A percentile compares a stretch with the other conserved stretches of the same genome.
phyloP scores from a whole-genome alignment of 2,329 filamentous ascomycete genomes.

The Xenosphaeropsis pyriputrescens region DNA sequence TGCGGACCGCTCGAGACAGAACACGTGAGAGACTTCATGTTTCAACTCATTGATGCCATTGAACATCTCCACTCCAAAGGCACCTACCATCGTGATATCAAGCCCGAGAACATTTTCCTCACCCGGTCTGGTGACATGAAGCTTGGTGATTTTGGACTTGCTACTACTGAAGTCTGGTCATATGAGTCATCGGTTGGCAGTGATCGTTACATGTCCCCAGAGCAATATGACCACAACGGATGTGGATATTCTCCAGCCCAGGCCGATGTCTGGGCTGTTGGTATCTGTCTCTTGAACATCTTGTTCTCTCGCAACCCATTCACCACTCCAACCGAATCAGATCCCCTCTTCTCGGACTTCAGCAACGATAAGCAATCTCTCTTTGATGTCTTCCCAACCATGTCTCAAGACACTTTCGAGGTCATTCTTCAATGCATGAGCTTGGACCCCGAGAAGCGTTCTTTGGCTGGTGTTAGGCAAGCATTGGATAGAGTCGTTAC shows the following conservation, averaged over 20 bases:
- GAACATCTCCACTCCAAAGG: slow-evolving; percentile 83
- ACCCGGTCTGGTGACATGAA: slow-evolving; percentile 81
- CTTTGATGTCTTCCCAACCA: slow-evolving; percentile 95
- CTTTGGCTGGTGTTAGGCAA: slow-evolving; percentile 61
- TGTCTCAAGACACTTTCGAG: slow-evolving; percentile 97
- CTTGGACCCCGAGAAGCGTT: slow-evolving; percentile 79
- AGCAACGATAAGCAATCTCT: slow-evolving; percentile 85
- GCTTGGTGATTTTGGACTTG: slow-evolving; percentile 89
- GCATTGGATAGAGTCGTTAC: slow-evolving; percentile 68
- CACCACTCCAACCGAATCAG: slow-evolving; percentile 75
- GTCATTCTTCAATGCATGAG: slow-evolving; percentile 84
- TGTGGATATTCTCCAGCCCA: slow-evolving; percentile 84
- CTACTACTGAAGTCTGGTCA: slow-evolving; percentile 80
- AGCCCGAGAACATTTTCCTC: slow-evolving; percentile 98
- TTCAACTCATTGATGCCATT: slow-evolving; percentile 80
- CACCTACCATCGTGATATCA: slow-evolving; percentile 95
- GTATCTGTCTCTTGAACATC: slow-evolving; percentile 91
- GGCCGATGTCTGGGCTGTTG: slow-evolving; percentile 94
- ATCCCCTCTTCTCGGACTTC: slow-evolving; percentile 87
- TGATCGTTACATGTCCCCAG: slow-evolving; percentile 97
- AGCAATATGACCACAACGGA: slow-evolving; percentile 84
- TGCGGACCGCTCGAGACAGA: slow-evolving; percentile 87
- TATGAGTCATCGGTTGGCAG: slow-evolving; percentile 90
- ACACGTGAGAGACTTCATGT: slow-evolving; percentile 94
- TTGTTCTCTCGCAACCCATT: slow-evolving; percentile 96